Evolutionary conservation across 2,329 filamentous ascomycete genomes (phyloP), one percentile per base, ranked within the genome.

Genomic region (Didymosphaeria variabile): DNA sequence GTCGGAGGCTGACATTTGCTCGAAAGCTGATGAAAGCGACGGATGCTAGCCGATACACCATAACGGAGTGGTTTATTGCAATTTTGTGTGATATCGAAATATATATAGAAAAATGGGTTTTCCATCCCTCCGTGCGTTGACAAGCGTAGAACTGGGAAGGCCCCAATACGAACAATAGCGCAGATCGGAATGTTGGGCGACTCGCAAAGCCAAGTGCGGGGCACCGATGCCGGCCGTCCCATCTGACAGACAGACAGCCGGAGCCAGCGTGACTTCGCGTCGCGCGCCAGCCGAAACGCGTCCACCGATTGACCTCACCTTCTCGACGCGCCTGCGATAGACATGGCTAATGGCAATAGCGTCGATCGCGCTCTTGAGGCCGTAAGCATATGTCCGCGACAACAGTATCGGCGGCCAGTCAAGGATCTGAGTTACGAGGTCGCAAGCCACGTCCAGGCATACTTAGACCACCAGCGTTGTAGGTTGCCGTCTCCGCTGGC

Each of bases 381-480:
- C 13, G 58, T 75, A 21, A 67, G 67, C 13, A 64, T 57, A 5
- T 63, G 68, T 21, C 74, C 74, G 15, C 70, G 72, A 23, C 71
- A 67, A 15, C 60, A 64, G 4, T 67, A 74, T 56, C 66, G 65
- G 23, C 71, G 76, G 19, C 75, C 76, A 6, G 69, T 71, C 6
- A 72, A 75, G 51, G 71, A 72, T 23, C 64, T 73, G 32, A 68
- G 73, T 1, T 79, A 72, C 45, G 76, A 77, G 59, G 68, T 79
- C 26, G 62, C 72, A 13, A 77, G 75, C 45, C 76, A 79, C 50
- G 69, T 72, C 9, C 74, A 75, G 61, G 75, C 77, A 2, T 79
- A 78, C 52, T 67, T 79, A 12, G 77, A 77, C 45, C 72, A 69
- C 38, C 54, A 66, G 0, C 72, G 78, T 66, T 77, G 76, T 77